Evolutionary conservation across 768 basidiomycete genomes (phyloP).

Genomic region (Hericium erinaceus): DNA sequence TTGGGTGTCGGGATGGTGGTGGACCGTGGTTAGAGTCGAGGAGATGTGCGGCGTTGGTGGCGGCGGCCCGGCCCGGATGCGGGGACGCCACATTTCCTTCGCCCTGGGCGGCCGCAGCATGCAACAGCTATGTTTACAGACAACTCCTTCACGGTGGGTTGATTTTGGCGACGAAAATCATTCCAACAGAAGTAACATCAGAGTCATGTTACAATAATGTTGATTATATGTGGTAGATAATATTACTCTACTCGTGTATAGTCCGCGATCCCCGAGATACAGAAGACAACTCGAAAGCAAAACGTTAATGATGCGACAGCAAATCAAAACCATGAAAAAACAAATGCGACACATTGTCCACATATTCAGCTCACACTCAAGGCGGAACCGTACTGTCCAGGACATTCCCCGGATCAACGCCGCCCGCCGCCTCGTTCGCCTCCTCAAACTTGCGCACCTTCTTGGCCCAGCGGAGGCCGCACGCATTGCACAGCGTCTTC

Average conservation of each 20-base stretch:
- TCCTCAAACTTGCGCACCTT: slow-evolving; percentile 38
- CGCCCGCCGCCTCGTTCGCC: slow-evolving; percentile 20
- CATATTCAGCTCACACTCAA: neutral
- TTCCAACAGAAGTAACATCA: too few relatives aligned
- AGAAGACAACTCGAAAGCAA: neutral
- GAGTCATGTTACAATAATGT: too few relatives aligned
- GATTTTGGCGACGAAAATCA: too few relatives aligned
- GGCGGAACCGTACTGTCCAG: slow-evolving; percentile 12
- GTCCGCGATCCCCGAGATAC: too few relatives aligned
- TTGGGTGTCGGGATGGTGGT: neutral
- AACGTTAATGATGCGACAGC: neutral
- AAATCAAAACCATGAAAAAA: neutral
- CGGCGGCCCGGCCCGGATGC: neutral
- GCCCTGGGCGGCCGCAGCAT: too few relatives aligned
- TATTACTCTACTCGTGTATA: too few relatives aligned
- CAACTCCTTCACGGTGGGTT: too few relatives aligned
- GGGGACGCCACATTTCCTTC: neutral
- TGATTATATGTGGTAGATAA: too few relatives aligned
- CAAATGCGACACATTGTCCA: neutral
- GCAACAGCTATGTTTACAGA: too few relatives aligned
- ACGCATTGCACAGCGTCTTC: slow-evolving; percentile 97
- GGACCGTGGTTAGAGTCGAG: neutral
- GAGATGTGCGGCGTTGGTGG: neutral
- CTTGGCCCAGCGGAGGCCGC: slow-evolving; percentile 92
- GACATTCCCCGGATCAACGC: slow-evolving; percentile 7